These are phyloP conservation scores for Aspergillus kassunensis DNA, from an alignment of 495 filamentous ascomycete species.

Conservation along the genomic window DNA sequence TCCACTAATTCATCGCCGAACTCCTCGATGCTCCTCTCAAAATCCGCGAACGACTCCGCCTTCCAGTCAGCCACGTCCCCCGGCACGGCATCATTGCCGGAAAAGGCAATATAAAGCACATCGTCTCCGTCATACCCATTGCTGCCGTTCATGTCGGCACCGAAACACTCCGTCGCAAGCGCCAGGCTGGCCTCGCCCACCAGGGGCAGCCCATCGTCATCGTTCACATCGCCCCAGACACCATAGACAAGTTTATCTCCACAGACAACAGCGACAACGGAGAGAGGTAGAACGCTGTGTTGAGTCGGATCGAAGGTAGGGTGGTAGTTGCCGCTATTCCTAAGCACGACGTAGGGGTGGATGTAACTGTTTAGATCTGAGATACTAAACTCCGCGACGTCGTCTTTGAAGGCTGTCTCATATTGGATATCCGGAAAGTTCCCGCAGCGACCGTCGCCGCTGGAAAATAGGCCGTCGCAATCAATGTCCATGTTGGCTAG, in stretches of 20 bases:
- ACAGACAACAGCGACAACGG: constrained; percentile 61
- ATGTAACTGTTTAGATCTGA: constrained; percentile 56
- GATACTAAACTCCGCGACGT: constrained; percentile 41
- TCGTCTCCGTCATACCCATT: constrained; percentile 44
- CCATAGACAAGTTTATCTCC: constrained; percentile 49
- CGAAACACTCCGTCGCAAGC: constrained; percentile 51
- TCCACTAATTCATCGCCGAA: not conserved
- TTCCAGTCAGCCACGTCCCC: constrained; percentile 42
- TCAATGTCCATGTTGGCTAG: constrained; percentile 59
- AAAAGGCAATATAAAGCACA: constrained; percentile 52
- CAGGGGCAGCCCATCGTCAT: constrained; percentile 28
- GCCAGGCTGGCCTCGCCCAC: constrained; percentile 53
- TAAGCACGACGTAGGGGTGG: constrained; percentile 63
- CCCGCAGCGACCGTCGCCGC: constrained; percentile 42
- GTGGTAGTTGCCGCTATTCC: constrained; percentile 40
- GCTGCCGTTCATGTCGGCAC: constrained; percentile 35
- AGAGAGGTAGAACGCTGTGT: constrained; percentile 52
- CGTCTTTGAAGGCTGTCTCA: constrained; percentile 50
- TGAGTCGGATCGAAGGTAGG: constrained; percentile 47
- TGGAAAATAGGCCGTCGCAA: constrained; percentile 54
- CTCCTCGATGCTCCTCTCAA: constrained; percentile 37
- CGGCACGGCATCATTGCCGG: constrained; percentile 42
- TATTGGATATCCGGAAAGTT: constrained; percentile 48
- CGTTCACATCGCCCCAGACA: constrained; percentile 64
- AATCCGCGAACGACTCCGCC: constrained; percentile 34